Evolutionary conservation across 1,284 basidiomycete species (phyloP), one percentile per base, ranked within the genome.

Genomic region (Anthracocystis panici-leucophaei): DNA sequence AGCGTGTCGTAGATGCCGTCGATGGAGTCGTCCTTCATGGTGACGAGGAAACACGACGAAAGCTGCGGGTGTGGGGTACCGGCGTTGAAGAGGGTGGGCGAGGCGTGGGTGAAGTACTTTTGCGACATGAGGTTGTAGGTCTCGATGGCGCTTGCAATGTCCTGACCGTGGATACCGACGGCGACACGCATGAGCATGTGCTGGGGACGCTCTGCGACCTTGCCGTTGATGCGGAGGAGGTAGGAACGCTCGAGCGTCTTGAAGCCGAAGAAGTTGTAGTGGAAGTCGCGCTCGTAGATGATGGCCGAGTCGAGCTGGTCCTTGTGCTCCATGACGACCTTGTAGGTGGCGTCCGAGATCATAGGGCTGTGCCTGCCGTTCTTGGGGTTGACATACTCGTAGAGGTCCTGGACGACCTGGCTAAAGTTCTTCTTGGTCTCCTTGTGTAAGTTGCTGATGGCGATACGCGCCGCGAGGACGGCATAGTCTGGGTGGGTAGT

Each of bases 121-220:
- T 97, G 93, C 29, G 93, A 96, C 94, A 98, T 97, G 80, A 96
- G 89, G 81, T 87, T 86, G 85, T 87, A 87, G 10, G 96, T 97
- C 88, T 97, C 91, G 75, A 98, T 88, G 55, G 91, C 94, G 53
- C 91, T 91, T 29, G 97, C 94, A 70, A 98, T 90, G 86, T 98
- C 93, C 27, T 88, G 84, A 12, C 95, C 95, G 86, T 99, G 96
- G 75, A 99, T 97, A 65, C 96, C 97, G 54, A 99, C 93, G 51
- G 96, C 93, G 59, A 99, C 97, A 87, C 96, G 95, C 97, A 99
- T 99, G 84, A 99, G 92, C 91, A 99, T 94, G 87, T 99, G 97
- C 85, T 99, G 96, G 35, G 97, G 97, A 56, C 97, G 91, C 87
- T 99, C 97, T 52, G 95, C 96, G 52, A 97, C 93, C 81, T 93